Base-by-base conservation (phyloP, 129 eudicot genomes). In the Silybum marianum region DNA sequence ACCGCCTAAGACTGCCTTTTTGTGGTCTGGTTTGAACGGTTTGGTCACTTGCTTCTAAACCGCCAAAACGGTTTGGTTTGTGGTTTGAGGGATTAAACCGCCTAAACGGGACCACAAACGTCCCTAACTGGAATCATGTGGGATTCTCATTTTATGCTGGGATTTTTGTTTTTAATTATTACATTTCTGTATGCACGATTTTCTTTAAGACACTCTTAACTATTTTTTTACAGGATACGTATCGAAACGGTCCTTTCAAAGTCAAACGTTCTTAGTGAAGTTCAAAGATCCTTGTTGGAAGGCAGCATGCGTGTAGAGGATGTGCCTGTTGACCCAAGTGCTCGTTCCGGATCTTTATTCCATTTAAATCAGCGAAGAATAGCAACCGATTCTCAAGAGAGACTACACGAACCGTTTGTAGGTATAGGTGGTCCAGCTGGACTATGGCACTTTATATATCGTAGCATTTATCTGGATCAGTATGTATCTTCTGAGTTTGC, bases 341-440 rank as follows among this genome's bases (percentile, higher is more conserved):
- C 95, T 81, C 91, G 85, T 42, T 79, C 90, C 3, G 90, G 91
- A 72, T 82, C 93, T 67, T 72, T 87, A 60, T 85, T 87, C 77
- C 89, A 89, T 85, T 75, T 87, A 38, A 88, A 91, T 66, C 93
- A 88, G 58, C 78, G 87, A 25, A 78, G 85, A 72, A 82, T 69
- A 60, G 21, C 88, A 71, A 66, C 76, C 36, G 91, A 78, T 63
- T 79, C 94, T 11, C 82, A 83, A 4, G 90, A 83, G 65, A 83
- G 87, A 69, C 19, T 67, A 25, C 58, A 85, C 19, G 95, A 90
- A 24, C 77, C 89, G 22, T 78, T 81, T 58, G 65, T 62, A 42
- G 97, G 92, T 25, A 78, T 78, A 74, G 98, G 99, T 82, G 99
- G 99, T 78, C 98, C 97, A 6, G 91, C 92, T 84, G 99, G 99